Evolutionary conservation across 805 yeast genomes (phyloP).

Genomic region (Wickerhamiella dianesei): DNA sequence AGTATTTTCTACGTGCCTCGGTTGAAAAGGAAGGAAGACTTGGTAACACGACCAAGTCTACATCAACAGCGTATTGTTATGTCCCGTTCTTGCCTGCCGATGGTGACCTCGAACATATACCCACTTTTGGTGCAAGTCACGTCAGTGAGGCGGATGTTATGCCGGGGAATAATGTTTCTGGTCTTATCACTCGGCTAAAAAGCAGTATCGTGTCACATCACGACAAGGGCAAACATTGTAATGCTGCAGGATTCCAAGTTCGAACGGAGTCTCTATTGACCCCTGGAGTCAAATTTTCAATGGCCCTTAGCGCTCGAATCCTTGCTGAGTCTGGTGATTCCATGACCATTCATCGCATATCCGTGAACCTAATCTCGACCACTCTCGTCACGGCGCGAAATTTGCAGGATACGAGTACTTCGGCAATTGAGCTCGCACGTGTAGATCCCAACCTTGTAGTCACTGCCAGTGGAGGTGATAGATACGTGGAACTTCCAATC

Average conservation of each 20-base stretch:
- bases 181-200: slow-evolving; percentile 10
- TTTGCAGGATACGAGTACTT: slow-evolving; percentile 7
- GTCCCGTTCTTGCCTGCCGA: slow-evolving; percentile 39
- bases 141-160: slow-evolving; percentile 6
- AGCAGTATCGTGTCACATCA: slow-evolving; percentile 10
- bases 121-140: slow-evolving; percentile 14
- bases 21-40: not conserved
- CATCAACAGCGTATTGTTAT: slow-evolving; percentile 26
- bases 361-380: slow-evolving; percentile 5
- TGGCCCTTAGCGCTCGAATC: slow-evolving; percentile 7
- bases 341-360: slow-evolving; percentile 7
- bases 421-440: slow-evolving; percentile 1
- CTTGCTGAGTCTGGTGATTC: slow-evolving; percentile 2
- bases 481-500: slow-evolving; percentile 46
- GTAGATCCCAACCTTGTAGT: slow-evolving; percentile 4
- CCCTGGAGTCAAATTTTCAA: slow-evolving; percentile 14
- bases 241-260: slow-evolving; percentile 9
- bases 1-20: slow-evolving; percentile 8
- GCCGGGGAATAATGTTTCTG: slow-evolving; percentile 10
- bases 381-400: slow-evolving; percentile 15
- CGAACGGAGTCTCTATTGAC: slow-evolving; percentile 13
- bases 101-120: slow-evolving; percentile 9
- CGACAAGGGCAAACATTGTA: slow-evolving; percentile 12
- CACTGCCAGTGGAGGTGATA: slow-evolving; percentile 24
- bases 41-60: not conserved